Evolutionary conservation across 495 filamentous ascomycete species (phyloP).

Genomic region (Penicillium daleae): DNA sequence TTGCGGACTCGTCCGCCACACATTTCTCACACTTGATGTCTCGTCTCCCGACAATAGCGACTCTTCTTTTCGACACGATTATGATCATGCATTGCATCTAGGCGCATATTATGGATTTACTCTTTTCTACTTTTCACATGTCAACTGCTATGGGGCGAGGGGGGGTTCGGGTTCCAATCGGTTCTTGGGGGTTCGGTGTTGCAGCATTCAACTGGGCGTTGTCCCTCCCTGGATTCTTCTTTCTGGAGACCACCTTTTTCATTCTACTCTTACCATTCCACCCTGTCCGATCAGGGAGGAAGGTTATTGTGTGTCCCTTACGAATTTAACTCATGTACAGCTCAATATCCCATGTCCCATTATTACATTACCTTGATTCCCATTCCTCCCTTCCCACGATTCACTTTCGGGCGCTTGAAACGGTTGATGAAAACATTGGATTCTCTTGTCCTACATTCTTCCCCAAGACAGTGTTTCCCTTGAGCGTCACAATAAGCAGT

Average conservation of each 20-base stretch:
- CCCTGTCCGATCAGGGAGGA: constrained; percentile 1
- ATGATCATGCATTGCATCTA: constrained; percentile 54
- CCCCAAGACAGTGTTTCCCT: background rate
- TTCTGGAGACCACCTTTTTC: constrained; percentile 10
- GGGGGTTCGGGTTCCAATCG: constrained; percentile 20
- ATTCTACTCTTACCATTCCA: constrained; percentile 11
- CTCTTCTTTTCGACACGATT: constrained; percentile 39
- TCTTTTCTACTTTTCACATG: constrained; percentile 29
- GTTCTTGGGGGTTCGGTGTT: constrained; percentile 17
- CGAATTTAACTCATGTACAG: constrained; percentile 50
- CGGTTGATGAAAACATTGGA: constrained; percentile 22
- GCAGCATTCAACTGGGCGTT: constrained; percentile 29
- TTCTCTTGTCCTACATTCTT: constrained; percentile 6
- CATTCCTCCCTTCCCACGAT: constrained; percentile 13
- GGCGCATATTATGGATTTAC: constrained; percentile 43
- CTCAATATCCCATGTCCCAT: constrained; percentile 27
- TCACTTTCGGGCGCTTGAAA: constrained; percentile 19
- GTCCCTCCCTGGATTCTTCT: constrained; percentile 24
- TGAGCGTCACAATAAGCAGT: background rate
- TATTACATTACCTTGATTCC: constrained; percentile 7
- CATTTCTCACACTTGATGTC: constrained; percentile 11
- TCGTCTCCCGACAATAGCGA: constrained; percentile 30
- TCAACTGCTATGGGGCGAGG: background rate
- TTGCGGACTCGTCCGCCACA: constrained; percentile 10
- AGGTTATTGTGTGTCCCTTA: constrained; percentile 19